phyloP scores from a whole-genome alignment of 2,329 filamentous ascomycete species.

The Pseudogymnoascus sp. region DNA sequence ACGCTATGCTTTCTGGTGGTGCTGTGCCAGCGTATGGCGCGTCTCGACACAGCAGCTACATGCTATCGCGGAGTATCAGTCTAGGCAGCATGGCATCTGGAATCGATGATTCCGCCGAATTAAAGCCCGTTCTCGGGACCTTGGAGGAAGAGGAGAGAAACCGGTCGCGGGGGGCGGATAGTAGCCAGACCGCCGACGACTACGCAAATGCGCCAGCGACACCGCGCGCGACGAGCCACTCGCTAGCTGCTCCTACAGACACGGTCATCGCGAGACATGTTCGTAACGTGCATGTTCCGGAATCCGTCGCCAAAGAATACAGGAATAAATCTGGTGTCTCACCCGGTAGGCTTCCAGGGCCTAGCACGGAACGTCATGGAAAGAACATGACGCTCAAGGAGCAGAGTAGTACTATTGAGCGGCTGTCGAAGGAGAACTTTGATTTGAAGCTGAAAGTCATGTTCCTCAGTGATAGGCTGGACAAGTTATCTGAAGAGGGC shows the following conservation, averaged over 20 bases:
- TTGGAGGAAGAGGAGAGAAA: slow-evolving; percentile 49
- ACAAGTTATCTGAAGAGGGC: slow-evolving; percentile 89
- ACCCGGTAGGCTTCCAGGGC: slow-evolving; percentile 41
- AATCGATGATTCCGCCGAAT: slow-evolving; percentile 36
- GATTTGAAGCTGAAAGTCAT: slow-evolving; percentile 96
- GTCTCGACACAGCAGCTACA: slow-evolving; percentile 41
- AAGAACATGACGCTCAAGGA: slow-evolving; percentile 85
- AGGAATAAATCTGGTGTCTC: slow-evolving; percentile 64
- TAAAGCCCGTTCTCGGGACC: slow-evolving; percentile 39
- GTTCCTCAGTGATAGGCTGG: slow-evolving; percentile 86
- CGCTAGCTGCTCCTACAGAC: slow-evolving; percentile 64
- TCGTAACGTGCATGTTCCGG: slow-evolving; percentile 81
- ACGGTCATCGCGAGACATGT: slow-evolving; percentile 84
- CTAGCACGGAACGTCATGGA: slow-evolving; percentile 45
- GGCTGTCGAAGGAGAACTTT: slow-evolving; percentile 95
- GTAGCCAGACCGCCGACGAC: slow-evolving; percentile 29
- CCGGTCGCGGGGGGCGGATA: slow-evolving; percentile 39
- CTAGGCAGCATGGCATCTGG: slow-evolving; percentile 84
- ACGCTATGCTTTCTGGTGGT: slow-evolving; percentile 73
- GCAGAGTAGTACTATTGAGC: slow-evolving; percentile 94
- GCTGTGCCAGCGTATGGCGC: slow-evolving; percentile 51
- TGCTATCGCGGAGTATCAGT: slow-evolving; percentile 69
- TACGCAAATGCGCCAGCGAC: slow-evolving; percentile 51
- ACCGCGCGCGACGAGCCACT: slow-evolving; percentile 51
- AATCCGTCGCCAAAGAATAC: slow-evolving; percentile 79